Evolutionary conservation across 1,284 basidiomycete species (phyloP), one percentile per base, ranked within the genome.

Genomic region (Moesziomyces parantarcticus): DNA sequence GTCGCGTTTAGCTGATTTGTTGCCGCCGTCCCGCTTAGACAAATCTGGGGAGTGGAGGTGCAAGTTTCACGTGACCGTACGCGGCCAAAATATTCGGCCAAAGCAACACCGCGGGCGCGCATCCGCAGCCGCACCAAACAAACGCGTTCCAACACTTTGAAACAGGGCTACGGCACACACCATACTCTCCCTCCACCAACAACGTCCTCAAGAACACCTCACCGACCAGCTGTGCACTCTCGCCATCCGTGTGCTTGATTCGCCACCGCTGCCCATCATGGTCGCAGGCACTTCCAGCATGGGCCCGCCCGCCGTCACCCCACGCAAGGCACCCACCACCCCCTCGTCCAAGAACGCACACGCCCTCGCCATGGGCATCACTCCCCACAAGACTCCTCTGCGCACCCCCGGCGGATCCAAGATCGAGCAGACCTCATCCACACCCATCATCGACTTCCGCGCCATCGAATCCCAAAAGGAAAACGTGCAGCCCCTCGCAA

Each of bases 391-490:
- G 43, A 83, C 82, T 11, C 82, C 82, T 6, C 63, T 76, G 14
- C 72, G 78, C 5, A 79, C 75, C 26, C 77, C 79, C 9, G 70
- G 75, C n/a, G 58, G 75, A 4, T 59, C 59, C 29, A 62, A 69
- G 48, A 55, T 72, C 45, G 81, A 83, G 42, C 82, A 83, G 66
- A 80, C 75, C 14, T 82, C 80, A 16, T 69, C 76, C 10, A 83
- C 82, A 6, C 82, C 82, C 57, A 79, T 83, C 62, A 79, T 82
- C 54, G 73, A 78, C 39, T 79, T 83, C 48, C 75, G 71, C 44
- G 54, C 62, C n/a, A 82, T 83, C 66, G 88, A 89, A 71, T 83
- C 85, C 4, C 86, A 88, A 54, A 89, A 89, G 83, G 88, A 89
- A 80, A 89, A 89, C 82, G 88, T 89, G 46, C 85, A 87, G 56